Conservation (phyloP, 257 asterid species). For the Nicotiana knightiana region DNA sequence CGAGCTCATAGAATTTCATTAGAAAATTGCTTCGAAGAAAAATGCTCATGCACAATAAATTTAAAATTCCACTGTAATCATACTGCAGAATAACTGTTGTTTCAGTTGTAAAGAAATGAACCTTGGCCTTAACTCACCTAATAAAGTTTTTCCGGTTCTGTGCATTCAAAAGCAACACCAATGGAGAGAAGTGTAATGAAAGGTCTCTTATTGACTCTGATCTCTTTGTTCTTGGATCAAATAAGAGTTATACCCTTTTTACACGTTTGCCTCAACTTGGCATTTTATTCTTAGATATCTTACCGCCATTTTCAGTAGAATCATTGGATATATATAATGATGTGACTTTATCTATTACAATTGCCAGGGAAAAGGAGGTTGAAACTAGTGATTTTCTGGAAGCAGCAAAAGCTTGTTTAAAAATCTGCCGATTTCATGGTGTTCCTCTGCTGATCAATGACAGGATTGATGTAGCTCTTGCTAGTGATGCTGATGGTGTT, state of each 20-base stretch:
- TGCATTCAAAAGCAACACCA: background rate
- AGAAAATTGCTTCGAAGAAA: background rate
- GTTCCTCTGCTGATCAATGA: constrained; percentile 82
- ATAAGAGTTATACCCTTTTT: background rate
- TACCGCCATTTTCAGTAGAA: background rate
- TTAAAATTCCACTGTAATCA: background rate
- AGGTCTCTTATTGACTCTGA: background rate
- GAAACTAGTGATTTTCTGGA: constrained; percentile 72
- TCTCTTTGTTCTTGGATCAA: background rate
- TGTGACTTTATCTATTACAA: background rate
- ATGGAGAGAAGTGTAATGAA: background rate
- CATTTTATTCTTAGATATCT: background rate
- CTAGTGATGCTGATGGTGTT: constrained; percentile 89
- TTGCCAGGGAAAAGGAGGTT: constrained; percentile 73
- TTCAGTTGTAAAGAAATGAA: background rate
- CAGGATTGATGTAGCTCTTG: constrained; percentile 80
- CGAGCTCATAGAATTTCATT: background rate
- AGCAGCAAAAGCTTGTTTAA: constrained; percentile 66
- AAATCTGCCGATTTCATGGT: constrained; percentile 50
- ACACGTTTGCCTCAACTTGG: background rate
- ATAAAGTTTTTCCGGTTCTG: background rate
- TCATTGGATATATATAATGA: background rate
- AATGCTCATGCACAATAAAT: background rate
- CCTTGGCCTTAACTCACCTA: background rate
- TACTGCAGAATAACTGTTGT: background rate